Base-by-base conservation (phyloP, 73 alveolate species). In the Effrenium voratum region DNA sequence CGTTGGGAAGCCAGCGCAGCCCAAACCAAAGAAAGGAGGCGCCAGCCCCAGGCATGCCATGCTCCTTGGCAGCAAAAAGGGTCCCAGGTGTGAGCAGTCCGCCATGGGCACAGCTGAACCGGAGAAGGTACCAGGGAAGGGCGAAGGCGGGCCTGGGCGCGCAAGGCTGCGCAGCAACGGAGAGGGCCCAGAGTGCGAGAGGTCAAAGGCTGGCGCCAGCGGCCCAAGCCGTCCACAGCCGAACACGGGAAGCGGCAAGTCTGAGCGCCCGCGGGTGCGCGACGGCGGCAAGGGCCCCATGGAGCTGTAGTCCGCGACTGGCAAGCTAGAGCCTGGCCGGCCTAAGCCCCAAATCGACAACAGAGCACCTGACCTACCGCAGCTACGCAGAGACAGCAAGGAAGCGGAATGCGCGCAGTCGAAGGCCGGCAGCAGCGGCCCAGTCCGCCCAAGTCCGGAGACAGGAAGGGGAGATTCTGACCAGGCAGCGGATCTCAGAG, bases 31-130 rank as follows among this genome's bases (percentile, higher is more conserved):
- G 44, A 40, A 2, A 36, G 38, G n/a, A 80, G 28, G 46, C 36
- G 72, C 41, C 12, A 72, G 72, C 24, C 47, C 92, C 47, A 34
- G 26, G 8, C 92, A 81, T 13, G 40, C 72, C 73, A 47, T 24
- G 50, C 73, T 46, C 22, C 72, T 70, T 24, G 72, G 66, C 28
- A 44, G 46, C 55, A 44, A 5, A 36, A 41, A 26, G 3, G 50
- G 34, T 30, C 49, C 98, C 38, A 36, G 32, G 32, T 73, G 90
- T 30, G 36, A 10, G 91, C 32, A 49, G 63, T 92, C 98, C 41
- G 55, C 44, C 82, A 60, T 43, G 5, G n/a, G 30, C 57, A 59
- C 36, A 41, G 16, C 38, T 6, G 34, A 40, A 0, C 38, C 87
- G 12, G 57, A 47, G 44, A 43, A 26, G 86, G 75, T 46, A 41